Base-by-base conservation (phyloP, 192 early-diverging fungal genomes). In the Mortierella claussenii region DNA sequence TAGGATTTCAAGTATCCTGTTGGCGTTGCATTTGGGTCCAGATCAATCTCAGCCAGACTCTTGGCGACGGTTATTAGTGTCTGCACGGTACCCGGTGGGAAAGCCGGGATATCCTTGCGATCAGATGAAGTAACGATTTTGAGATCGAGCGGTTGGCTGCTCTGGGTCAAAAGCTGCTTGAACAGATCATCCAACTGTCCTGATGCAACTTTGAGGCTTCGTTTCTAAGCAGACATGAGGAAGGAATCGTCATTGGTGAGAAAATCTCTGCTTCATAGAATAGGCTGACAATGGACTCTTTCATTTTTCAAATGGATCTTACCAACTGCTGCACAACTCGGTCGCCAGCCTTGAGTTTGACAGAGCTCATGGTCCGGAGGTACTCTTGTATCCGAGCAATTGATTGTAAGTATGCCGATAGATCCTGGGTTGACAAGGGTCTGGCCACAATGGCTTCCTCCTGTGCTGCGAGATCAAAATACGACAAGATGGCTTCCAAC, bases 381-480 rank as follows among this genome's bases (percentile, higher is more conserved):
- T 65, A 59, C 37, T 67, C 73, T 11, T 65, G 64, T 76, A 76
- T 76, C 59, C 73, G 56, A 11, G 44, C 59, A 48, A 76, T 66
- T n/a, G 73, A 76, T 37, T 76, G 73, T 0, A 67, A 40, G 20
- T 66, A 67, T 5, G 51, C 27, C 24, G 55, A 65, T 10, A 76
- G 24, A 15, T 66, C 63, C 32, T 62, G 63, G 10, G 61, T 65
- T 30, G 51, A 13, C 17, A 73, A 89, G 85, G 92, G 92, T 84
- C 84, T 87, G 40, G 86, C 68, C 42, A 94, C 86, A 50, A 82
- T 82, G 0, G 83, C 67, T 45, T 93, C 92, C 60, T 92, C 91
- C 66, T 83, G 79, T 23, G 80, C 83, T 1, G 87, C 87, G 44
- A 92, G 68, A 62, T 92, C 91, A 68, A 90, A 85, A 60, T 89